Evolutionary conservation across 148 eudicot genomes (phyloP).

Genomic region (Vaccinium vitisidaea): DNA sequence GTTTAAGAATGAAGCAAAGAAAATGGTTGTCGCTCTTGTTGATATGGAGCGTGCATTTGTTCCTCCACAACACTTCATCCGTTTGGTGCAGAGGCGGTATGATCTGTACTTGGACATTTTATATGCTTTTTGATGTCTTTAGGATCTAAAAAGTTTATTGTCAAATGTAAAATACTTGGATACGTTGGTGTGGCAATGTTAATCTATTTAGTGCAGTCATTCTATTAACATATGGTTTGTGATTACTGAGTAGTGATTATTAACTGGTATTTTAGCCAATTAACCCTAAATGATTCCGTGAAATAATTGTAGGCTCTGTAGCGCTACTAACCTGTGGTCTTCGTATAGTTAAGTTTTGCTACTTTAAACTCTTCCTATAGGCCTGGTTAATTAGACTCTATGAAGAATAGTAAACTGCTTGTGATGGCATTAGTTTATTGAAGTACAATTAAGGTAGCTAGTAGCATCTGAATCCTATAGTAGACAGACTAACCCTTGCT

Average conservation of each 20-base stretch:
- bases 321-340: not conserved
- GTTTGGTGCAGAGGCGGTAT: conserved; percentile 98
- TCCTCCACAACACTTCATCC: conserved; percentile 98
- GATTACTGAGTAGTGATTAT: not conserved
- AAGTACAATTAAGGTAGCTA: not conserved
- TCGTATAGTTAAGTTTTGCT: not conserved
- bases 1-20: conserved; percentile 91
- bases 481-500: not conserved
- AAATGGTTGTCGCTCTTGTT: conserved; percentile 94
- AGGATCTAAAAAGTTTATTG: not conserved
- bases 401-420: not conserved
- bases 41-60: conserved; percentile 99
- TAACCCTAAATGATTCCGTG: not conserved
- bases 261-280: not conserved
- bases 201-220: not conserved
- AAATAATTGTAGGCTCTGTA: conserved; percentile 6
- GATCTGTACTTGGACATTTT: conserved; percentile 21
- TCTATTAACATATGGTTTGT: not conserved
- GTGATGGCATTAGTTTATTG: not conserved
- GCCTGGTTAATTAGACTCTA: not conserved
- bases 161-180: not conserved
- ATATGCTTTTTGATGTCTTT: not conserved
- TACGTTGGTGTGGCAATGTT: not conserved
- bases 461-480: not conserved
- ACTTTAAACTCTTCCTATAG: not conserved